These are phyloP conservation scores for Passalora sequoiae DNA, from an alignment of 2,329 filamentous ascomycete species.

Conservation along the genomic window DNA sequence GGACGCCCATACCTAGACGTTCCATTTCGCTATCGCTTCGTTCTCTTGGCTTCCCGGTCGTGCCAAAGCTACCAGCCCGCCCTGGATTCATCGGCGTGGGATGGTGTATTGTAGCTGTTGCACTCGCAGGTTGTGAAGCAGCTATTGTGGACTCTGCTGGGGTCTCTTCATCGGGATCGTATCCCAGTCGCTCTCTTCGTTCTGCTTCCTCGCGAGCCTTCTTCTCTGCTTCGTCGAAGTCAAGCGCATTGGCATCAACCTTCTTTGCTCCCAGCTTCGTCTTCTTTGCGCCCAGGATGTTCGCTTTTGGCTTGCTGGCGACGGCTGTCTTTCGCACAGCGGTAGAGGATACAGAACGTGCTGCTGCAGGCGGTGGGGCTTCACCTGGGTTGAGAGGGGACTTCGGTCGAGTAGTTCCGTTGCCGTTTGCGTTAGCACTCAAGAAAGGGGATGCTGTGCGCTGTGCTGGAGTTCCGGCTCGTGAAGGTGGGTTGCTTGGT, in stretches of 20 bases:
- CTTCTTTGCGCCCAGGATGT: slow-evolving; percentile 66
- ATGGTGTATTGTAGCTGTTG: slow-evolving; percentile 57
- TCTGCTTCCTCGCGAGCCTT: slow-evolving; percentile 97
- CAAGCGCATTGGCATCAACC: slow-evolving; percentile 66
- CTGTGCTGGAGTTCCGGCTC: slow-evolving; percentile 73
- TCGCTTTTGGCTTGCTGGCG: slow-evolving; percentile 60
- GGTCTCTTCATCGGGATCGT: slow-evolving; percentile 83
- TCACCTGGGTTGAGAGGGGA: slow-evolving; percentile 67
- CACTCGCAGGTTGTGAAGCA: slow-evolving; percentile 40
- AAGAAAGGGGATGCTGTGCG: slow-evolving; percentile 88
- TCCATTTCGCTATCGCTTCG: slow-evolving; percentile 72
- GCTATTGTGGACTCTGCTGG: slow-evolving; percentile 39
- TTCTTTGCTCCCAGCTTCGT: slow-evolving; percentile 62
- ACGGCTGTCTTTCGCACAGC: slow-evolving; percentile 72
- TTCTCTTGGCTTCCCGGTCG: slow-evolving; percentile 49
- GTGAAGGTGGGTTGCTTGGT: slow-evolving; percentile 86
- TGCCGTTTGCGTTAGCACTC: slow-evolving; percentile 62
- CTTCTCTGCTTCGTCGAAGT: slow-evolving; percentile 95
- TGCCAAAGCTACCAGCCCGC: slow-evolving; percentile 55
- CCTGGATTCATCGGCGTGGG: slow-evolving; percentile 70
- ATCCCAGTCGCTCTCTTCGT: slow-evolving; percentile 89
- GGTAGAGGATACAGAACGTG: slow-evolving; percentile 69
- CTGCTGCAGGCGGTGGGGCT: slow-evolving; percentile 55
- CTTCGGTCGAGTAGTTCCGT: slow-evolving; percentile 62
- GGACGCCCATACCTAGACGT: slow-evolving; percentile 82